phyloP scores from a whole-genome alignment of 768 basidiomycete genomes.

The Udeniomyces megalosporus region DNA sequence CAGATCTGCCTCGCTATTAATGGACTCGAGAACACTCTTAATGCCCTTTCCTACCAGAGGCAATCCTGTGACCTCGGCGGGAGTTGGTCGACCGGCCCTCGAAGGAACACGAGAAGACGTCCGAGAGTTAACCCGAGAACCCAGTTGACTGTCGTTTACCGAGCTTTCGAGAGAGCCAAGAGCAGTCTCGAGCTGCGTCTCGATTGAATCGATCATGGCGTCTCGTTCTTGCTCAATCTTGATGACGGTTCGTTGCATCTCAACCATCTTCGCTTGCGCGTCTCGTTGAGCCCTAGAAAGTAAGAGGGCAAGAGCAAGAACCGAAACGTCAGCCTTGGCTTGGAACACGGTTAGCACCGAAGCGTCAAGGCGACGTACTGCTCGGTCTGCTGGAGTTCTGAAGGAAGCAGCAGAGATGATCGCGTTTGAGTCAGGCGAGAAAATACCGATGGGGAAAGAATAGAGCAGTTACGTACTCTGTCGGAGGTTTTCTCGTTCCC shows the following conservation, averaged over 20 bases:
- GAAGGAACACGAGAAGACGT: not conserved
- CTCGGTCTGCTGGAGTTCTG: slow-evolving; percentile 73
- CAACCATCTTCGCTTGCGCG: slow-evolving; percentile 61
- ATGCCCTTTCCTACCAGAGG: slow-evolving; percentile 40
- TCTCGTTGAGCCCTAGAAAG: slow-evolving; percentile 45
- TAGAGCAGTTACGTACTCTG: slow-evolving; percentile 42
- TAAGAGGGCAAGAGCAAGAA: no score
- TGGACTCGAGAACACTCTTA: slow-evolving; percentile 28
- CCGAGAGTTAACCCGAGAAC: not conserved
- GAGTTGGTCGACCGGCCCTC: slow-evolving; percentile 15
- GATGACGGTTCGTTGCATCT: slow-evolving; percentile 66
- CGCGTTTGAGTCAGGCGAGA: slow-evolving; percentile 15
- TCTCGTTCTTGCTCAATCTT: slow-evolving; percentile 28
- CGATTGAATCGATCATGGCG: slow-evolving; percentile 26
- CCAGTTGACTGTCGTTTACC: not conserved
- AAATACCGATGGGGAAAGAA: slow-evolving; percentile 3
- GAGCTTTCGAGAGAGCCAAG: slow-evolving; percentile 15
- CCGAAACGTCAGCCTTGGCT: no score
- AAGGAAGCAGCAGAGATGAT: not conserved
- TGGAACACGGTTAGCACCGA: no score
- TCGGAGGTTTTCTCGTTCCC: slow-evolving; percentile 63
- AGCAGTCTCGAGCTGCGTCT: slow-evolving; percentile 23
- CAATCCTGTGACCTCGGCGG: slow-evolving; percentile 39
- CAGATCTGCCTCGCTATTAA: no score
- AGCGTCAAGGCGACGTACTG: not conserved